Evolutionary conservation across 208 protist genomes (phyloP), one percentile per base, ranked within the genome.

Genomic region (Leishmania martiniquensis): DNA sequence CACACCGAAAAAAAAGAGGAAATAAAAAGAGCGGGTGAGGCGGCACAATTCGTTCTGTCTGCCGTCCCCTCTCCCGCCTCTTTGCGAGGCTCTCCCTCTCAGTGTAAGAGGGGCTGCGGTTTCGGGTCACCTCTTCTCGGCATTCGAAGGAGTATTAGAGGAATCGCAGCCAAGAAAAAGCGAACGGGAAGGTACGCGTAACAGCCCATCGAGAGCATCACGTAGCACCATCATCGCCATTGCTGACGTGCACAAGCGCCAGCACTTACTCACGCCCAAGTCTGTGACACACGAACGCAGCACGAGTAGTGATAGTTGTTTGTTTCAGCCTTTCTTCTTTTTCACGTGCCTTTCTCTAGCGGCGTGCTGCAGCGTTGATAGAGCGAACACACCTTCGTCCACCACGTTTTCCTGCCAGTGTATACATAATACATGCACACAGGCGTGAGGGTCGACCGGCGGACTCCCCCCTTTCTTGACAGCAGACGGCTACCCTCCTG

Each of bases 321-420:
- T 51, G 29, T 37, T 72, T 12, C 47, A 44, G 42, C 9, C 44
- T 76, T 12, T 76, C 55, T 76, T 69, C 70, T 37, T 60, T 29
- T 68, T 37, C 59, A 44, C 44, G 22, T 72, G 55, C 29, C 22
- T 22, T 17, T 45, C 37, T 72, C 68, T 22, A 2, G 63, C 9
- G 37, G 44, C 42, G 22, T 49, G 63, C 63, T 42, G 63, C 22
- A 47, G 25, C 39, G 22, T 68, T 45, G 20, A 68, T 5, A 34
- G n/a, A 2, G 39, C 25, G 22, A n/a, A 22, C 63, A 34, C 63
- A 4, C 47, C 63, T 68, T 68, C 39, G 34, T 15, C 39, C 39
- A 68, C 17, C 47, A 4, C 17, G 22, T 68, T 68, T 25, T 68
- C 22, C n/a, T 15, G 17, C 22, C 63, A n/a, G 7, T 1, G 13